Evolutionary conservation across 768 basidiomycete species (phyloP), one percentile per base, ranked within the genome.

Genomic region (Mycena amicta): DNA sequence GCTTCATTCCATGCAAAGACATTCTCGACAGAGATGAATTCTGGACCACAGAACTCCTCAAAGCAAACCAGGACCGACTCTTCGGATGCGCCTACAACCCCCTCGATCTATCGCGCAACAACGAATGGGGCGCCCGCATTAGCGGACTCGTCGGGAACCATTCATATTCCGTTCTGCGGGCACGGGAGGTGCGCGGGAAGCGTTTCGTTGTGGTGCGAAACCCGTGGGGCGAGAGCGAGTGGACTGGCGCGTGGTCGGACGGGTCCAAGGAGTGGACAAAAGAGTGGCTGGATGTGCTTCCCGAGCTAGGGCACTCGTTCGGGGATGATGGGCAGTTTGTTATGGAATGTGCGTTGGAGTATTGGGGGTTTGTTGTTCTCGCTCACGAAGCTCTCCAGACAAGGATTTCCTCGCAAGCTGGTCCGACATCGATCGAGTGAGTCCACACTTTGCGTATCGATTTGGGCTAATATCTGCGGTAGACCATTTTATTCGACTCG

Each of bases 221-320:
- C 60, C 83, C 83, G 0, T 84, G 82, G 82, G 82, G 81, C 12
- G 52, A 71, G 27, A 70, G 72, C 5, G 80, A 80, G 49, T 84
- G 82, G 82, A 78, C 72, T 1, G 83, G 83, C 3, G 70, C 76
- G 0, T 84, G 83, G 83, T 77, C 77, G 1, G 83, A 84, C 62
- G 83, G 84, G 0, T 79, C 80, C 4, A 83, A 83, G 57, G 82
- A 84, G 63, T 85, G 84, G 84, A 82, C 77, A 1, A 55, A 59
- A 8, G 82, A 83, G 57, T 84, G 83, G 83, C 59, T 83, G 0
- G 70, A 71, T 23, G 67, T 74, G 3, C 71, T 84, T 4, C 70
- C 74, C 0, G 67, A 68, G 27, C 70, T 86, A 0, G 73, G 69
- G 3, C 82, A 85, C 66, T 55, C 67, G 1, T 85, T 85, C 56